Conservation (phyloP, 2,329 filamentous ascomycete genomes). For the Cercospora citrullina region DNA sequence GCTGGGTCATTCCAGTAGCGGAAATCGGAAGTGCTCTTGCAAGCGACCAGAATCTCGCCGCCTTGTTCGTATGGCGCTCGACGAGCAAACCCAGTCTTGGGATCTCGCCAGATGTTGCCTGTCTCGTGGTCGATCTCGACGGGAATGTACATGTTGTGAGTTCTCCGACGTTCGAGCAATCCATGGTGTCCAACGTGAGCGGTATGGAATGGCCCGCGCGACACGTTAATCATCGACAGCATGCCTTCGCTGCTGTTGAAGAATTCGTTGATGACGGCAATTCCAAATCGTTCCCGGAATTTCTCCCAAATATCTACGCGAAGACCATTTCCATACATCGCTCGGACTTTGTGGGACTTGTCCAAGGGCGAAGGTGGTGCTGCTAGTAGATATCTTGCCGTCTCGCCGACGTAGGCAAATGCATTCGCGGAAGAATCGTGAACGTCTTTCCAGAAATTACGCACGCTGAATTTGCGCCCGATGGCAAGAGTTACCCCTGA, state of each 20-base stretch:
- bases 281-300: constrained; percentile 64
- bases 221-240: constrained; percentile 53
- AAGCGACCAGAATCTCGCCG: constrained; percentile 72
- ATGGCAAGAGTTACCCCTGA: constrained; percentile 61
- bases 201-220: constrained; percentile 59
- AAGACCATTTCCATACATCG: constrained; percentile 67
- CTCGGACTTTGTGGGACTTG: constrained; percentile 57
- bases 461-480: constrained; percentile 66
- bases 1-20: constrained; percentile 67
- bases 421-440: constrained; percentile 66
- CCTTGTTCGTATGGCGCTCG: constrained; percentile 65
- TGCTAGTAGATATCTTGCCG: constrained; percentile 70
- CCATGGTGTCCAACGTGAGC: constrained; percentile 72
- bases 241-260: constrained; percentile 77
- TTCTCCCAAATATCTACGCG: constrained; percentile 67
- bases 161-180: constrained; percentile 55
- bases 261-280: constrained; percentile 67
- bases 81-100: constrained; percentile 66
- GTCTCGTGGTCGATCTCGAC: constrained; percentile 69
- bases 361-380: constrained; percentile 64
- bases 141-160: constrained; percentile 61
- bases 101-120: constrained; percentile 65
- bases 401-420: constrained; percentile 78
- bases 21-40: constrained; percentile 60
- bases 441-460: constrained; percentile 71